A percentile compares a stretch with the other conserved stretches of the same genome.
These are phyloP conservation scores for Podospora sp. DNA, from an alignment of 495 filamentous ascomycete genomes.

Conservation along the genomic window DNA sequence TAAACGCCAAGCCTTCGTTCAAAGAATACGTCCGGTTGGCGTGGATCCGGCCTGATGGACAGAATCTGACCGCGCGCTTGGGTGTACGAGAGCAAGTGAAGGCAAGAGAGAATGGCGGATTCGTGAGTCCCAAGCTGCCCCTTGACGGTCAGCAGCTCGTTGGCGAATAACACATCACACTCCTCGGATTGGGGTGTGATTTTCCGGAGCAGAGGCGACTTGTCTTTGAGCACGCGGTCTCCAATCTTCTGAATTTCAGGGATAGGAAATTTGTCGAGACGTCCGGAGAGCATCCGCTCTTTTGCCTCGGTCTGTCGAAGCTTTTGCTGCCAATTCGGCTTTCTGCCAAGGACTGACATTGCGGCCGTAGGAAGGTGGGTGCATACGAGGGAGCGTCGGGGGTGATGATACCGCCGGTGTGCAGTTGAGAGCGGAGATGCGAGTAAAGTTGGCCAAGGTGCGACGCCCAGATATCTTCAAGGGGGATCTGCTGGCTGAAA, in stretches of 20 bases:
- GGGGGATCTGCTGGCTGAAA: too few species aligned
- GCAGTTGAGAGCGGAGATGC: too few species aligned
- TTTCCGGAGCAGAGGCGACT: constrained; percentile 9
- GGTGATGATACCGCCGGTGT: not conserved
- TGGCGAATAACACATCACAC: constrained; percentile 20
- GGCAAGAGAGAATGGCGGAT: constrained; percentile 21
- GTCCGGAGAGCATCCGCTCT: not conserved
- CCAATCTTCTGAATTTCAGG: constrained; percentile 16
- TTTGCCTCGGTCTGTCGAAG: constrained; percentile 18
- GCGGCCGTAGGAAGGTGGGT: not conserved
- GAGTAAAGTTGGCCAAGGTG: too few species aligned
- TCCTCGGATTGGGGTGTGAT: constrained; percentile 9
- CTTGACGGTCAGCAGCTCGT: constrained; percentile 17
- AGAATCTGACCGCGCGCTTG: constrained; percentile 22
- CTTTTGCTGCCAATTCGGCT: constrained; percentile 20
- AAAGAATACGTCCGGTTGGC: constrained; percentile 16
- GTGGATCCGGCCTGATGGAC: not conserved
- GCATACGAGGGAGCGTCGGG: not conserved
- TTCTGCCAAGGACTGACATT: constrained; percentile 16
- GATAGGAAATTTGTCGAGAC: constrained; percentile 17
- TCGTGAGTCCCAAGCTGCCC: constrained; percentile 20
- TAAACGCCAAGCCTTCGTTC: constrained; percentile 15
- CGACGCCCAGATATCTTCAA: too few species aligned
- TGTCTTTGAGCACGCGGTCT: constrained; percentile 8
- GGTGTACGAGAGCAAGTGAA: constrained; percentile 18